Base-by-base conservation (phyloP, 108 stramenopile genomes). In the Bacterosira constricta region DNA sequence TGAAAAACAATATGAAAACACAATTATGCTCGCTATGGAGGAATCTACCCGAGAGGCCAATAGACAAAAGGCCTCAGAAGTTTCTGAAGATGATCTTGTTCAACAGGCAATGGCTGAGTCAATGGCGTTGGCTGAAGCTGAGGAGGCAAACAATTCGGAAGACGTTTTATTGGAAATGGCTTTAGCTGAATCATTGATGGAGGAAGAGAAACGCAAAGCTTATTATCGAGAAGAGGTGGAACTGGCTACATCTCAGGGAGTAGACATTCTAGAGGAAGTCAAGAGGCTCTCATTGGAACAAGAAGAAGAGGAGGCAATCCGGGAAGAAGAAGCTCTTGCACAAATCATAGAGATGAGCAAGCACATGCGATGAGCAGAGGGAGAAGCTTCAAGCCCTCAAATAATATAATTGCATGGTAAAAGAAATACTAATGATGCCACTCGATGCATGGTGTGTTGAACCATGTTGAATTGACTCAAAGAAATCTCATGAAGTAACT, bases 1-100 rank as follows among this genome's bases (percentile, higher is more conserved):
- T 15, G 38, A 66, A 34, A 55, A 63, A 55, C 41, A 63, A 41
- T 77, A 46, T 51, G 67, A 77, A 44, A 45, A 63, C 1, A 61
- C 62, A 26, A 51, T 77, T 8, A 55, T 52, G 17, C 26, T 26
- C 38, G 76, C 54, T 13, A 37, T 77, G 26, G 66, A 63, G 11
- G 42, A 63, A 11, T 69, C 67, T 31, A 39, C 54, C 23, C 57
- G 21, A 18, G 42, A 58, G 5, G 32, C 39, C n/a, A 46, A 31
- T n/a, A 44, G 58, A 47, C 31, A 26, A 55, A 44, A 20, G 51
- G 32, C 42, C 2, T 41, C 61, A 27, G 52, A 64, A 56, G 32
- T 35, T 0, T 41, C 61, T 15, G 52, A 64, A 56, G 52, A 30
- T 47, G 57, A 41, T 35, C 17, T 66, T 3, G 12, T 68, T 13